Evolutionary conservation across 2,329 filamentous ascomycete genomes (phyloP), one percentile per base, ranked within the genome.

Genomic region (Verticillium klebahnii): DNA sequence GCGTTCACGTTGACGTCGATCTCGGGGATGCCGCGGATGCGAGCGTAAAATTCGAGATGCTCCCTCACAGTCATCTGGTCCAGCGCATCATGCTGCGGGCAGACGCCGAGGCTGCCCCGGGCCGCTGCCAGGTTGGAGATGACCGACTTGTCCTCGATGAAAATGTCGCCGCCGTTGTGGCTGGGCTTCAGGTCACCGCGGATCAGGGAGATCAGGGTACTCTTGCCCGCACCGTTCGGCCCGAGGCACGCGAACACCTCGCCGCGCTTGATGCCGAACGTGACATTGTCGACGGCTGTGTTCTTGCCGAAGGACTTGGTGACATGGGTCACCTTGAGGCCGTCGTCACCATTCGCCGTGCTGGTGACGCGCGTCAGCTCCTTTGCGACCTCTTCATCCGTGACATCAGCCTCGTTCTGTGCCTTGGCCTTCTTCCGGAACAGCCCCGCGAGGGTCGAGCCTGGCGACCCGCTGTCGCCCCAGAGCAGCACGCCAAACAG

Each of bases 161-260:
- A 83, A 5, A 97, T 86, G 62, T 96, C 90, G 36, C 92, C 91
- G n/a, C 85, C 84, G 60, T 86, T 84, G 60, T 77, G 77, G 57
- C 85, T 87, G 0, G 93, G 92, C 59, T 87, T 86, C 32, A 94
- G 83, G 69, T 97, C 93, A n/a, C 94, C 94, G 64, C 93, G 86
- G 66, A 98, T 92, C 54, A 97, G 80, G 1, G 89, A 92, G 68
- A 97, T 96, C 0, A 90, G 96, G 0, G 93, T 96, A 0, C 89
- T 92, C 70, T 97, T 97, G 62, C 93, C 93, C 1, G 93, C 94
- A 29, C 93, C 93, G 70, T 97, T 97, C 17, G 93, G 93, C 0
- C 93, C 93, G 1, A 98, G 83, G 0, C 97, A 82, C 0, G 93
- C 93, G 75, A 96, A 97, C 1, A 96, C 90, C 72, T 97, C 90